Evolutionary conservation across 495 filamentous ascomycete genomes (phyloP).

Genomic region (Annulohypoxylon bovei): DNA sequence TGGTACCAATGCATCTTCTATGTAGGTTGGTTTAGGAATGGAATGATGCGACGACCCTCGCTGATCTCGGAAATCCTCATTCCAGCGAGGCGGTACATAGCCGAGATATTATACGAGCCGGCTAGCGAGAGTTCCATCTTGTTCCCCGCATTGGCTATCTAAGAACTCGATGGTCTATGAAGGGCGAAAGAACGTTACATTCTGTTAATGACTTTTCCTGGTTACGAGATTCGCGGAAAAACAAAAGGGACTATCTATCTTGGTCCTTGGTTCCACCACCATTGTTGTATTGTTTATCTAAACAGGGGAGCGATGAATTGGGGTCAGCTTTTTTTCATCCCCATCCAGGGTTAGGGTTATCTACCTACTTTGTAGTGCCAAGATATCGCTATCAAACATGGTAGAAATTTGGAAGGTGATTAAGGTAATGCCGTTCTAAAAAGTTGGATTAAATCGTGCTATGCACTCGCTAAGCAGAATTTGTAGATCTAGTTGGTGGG

Average conservation of each 20-base stretch:
- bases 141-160: conserved; percentile 36
- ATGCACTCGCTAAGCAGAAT: not conserved
- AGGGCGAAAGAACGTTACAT: conserved; percentile 35
- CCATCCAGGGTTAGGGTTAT: no score
- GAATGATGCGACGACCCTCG: not conserved
- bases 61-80: not conserved
- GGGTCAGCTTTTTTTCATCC: no score
- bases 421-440: no score
- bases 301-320: not conserved
- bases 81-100: not conserved
- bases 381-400: no score
- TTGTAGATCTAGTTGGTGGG: conserved; percentile 13
- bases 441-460: conserved; percentile 15
- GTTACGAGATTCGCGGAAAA: conserved; percentile 4
- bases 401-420: no score
- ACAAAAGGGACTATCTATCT: not conserved
- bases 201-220: conserved; percentile 4
- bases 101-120: conserved; percentile 3
- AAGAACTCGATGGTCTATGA: not conserved
- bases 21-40: not conserved
- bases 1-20: conserved; percentile 19
- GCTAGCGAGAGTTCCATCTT: not conserved
- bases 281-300: not conserved
- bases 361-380: no score
- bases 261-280: not conserved